Evolutionary conservation across 2,329 filamentous ascomycete species (phyloP), one percentile per base, ranked within the genome.

Genomic region (Ampelomyces quisqualis): DNA sequence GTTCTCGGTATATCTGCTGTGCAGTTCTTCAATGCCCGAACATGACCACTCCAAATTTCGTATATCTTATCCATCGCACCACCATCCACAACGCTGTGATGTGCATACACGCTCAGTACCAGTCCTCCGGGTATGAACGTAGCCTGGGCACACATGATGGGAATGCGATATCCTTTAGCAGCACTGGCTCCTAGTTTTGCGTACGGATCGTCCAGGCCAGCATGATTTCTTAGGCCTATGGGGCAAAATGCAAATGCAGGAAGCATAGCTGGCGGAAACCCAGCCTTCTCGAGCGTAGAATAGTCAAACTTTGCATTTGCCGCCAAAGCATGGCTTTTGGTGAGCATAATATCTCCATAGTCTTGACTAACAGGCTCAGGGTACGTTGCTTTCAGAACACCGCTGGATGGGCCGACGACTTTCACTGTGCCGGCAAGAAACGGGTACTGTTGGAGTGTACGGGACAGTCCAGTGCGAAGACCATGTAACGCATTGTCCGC

Each of bases 71-170:
- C 38, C 8, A 55, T 45, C 0, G 53, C 55, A 3, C 30, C 43
- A 4, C 52, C 54, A 32, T 62, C 58, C 7, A 47, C 23, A 11
- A 55, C 45, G 18, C 40, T 47, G 39, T 65, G 61, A 40, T 62
- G 49, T 7, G 46, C 40, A 44, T 59, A 63, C 2, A 55, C 36
- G 28, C 58, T 63, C 14, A 64, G 31, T 7, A 64, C 43, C 7
- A 64, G 42, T 1, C 61, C 61, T n/a, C 55, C 57, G 1, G 47
- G 49, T 11, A 64, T 52, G 32, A 61, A 64, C 7, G 46, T 55
- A 7, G 53, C 54, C 32, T 61, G 54, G 2, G 51, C 35, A 7
- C 52, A 51, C 9, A 64, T 44, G 5, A 44, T 52, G 2, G 60
- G 57, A 7, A 57, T 33, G 2, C 48, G 36, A 5, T 29, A 11